Conservation (phyloP, 2,329 filamentous ascomycete genomes). For the Trichoderma simmonsii region DNA sequence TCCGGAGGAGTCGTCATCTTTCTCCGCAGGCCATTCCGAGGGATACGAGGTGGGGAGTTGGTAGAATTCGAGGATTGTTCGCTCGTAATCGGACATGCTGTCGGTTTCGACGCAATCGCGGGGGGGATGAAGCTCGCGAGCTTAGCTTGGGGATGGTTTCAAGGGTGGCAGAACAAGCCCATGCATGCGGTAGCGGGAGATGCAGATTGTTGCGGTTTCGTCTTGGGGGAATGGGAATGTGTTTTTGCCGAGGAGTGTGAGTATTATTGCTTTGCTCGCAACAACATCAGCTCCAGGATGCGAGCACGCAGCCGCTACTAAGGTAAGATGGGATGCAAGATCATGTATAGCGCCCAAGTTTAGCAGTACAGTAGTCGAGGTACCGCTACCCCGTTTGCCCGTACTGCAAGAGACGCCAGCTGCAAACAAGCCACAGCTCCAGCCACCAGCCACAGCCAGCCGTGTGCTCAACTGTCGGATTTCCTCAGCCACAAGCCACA, state of each 20-base stretch:
- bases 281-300: background rate
- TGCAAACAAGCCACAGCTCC: background rate
- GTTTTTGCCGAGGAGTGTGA: background rate
- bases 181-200: background rate
- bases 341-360: background rate
- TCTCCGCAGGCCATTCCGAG: slow-evolving; percentile 79
- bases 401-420: background rate
- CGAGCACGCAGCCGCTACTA: background rate
- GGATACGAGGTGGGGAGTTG: slow-evolving; percentile 77
- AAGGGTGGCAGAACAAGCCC: background rate
- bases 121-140: background rate
- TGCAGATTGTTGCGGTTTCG: background rate
- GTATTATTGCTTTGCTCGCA: background rate
- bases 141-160: background rate
- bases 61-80: slow-evolving; percentile 83
- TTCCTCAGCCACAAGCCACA: background rate
- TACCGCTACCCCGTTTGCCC: background rate
- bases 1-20: slow-evolving; percentile 64
- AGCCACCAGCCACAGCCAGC: background rate
- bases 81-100: slow-evolving; percentile 67
- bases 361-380: background rate
- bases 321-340: background rate
- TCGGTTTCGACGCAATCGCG: background rate
- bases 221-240: background rate
- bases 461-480: background rate